Evolutionary conservation across 257 asterid species (phyloP).

Genomic region (Solanum boliviense): DNA sequence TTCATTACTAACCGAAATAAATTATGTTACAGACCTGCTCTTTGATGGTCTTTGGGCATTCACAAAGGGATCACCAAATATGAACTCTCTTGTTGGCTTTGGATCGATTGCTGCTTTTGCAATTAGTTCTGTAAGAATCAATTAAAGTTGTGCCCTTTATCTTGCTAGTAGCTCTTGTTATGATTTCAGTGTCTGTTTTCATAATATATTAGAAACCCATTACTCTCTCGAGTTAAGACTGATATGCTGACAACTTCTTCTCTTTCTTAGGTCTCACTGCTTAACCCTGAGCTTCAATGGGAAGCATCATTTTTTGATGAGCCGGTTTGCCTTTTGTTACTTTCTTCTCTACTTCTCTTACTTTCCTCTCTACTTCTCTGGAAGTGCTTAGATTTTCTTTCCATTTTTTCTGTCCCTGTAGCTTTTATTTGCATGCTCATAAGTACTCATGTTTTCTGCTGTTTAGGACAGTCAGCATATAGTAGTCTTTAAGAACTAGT

Average conservation of each 20-base stretch:
- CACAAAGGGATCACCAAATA: slow-evolving; percentile 84
- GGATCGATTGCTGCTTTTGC: slow-evolving; percentile 96
- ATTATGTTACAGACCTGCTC: slow-evolving; percentile 57
- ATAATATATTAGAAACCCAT: not conserved
- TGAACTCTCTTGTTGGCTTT: slow-evolving; percentile 97
- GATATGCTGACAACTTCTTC: not conserved
- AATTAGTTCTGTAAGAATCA: slow-evolving; percentile 74
- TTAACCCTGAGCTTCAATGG: slow-evolving; percentile 87
- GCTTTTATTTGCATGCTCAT: not conserved
- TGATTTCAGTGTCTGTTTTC: slow-evolving; percentile 2
- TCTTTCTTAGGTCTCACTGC: slow-evolving; percentile 59
- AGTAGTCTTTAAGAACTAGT: not conserved
- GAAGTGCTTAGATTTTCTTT: not conserved
- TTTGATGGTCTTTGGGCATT: slow-evolving; percentile 78
- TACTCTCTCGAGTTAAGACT: not conserved
- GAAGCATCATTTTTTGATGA: slow-evolving; percentile 91
- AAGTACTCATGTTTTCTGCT: not conserved
- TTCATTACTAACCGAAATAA: not conserved
- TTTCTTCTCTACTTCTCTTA: not conserved
- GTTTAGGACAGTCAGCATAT: not conserved
- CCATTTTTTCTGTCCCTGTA: not conserved
- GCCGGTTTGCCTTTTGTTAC: slow-evolving; percentile 61
- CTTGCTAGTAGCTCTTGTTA: slow-evolving; percentile 11
- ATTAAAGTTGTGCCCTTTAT: not conserved
- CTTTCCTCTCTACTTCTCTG: not conserved